phyloP scores from a whole-genome alignment of 768 basidiomycete genomes.

The Tylopilus intermedius region DNA sequence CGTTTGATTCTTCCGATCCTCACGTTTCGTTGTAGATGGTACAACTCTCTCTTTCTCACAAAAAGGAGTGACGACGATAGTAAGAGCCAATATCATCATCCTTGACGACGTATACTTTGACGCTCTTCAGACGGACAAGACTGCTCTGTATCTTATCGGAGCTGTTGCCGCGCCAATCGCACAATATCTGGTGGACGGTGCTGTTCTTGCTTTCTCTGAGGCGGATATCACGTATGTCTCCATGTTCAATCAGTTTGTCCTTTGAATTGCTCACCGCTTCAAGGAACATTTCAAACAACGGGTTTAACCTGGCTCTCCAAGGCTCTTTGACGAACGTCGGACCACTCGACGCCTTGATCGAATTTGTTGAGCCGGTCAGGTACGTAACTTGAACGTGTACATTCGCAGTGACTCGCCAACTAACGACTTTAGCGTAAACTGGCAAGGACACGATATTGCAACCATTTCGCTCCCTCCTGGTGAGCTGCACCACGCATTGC shows the following conservation, averaged over 20 bases:
- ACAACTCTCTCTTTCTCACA: constrained; percentile 58
- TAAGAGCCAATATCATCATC: constrained; percentile 24
- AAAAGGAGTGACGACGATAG: constrained; percentile 49
- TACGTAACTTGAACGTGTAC: constrained; percentile 32
- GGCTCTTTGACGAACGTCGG: constrained; percentile 61
- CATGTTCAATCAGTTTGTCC: constrained; percentile 7
- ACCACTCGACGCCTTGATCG: constrained; percentile 65
- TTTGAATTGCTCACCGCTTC: constrained; percentile 48
- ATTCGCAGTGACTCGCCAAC: background rate
- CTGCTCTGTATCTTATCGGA: constrained; percentile 61
- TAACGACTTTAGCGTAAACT: constrained; percentile 43
- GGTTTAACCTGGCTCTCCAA: constrained; percentile 57
- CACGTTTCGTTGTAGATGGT: constrained; percentile 36
- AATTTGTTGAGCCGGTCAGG: constrained; percentile 59
- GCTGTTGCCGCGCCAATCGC: constrained; percentile 63
- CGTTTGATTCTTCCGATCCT: background rate
- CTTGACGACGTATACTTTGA: background rate
- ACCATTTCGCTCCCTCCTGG: constrained; percentile 57
- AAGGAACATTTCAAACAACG: constrained; percentile 53
- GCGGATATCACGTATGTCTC: constrained; percentile 53
- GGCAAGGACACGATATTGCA: constrained; percentile 61
- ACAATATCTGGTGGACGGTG: constrained; percentile 57
- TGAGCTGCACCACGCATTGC: constrained; percentile 20
- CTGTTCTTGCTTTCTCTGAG: constrained; percentile 48
- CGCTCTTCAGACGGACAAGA: constrained; percentile 49